A percentile compares a stretch with the other conserved stretches of the same genome.
These are phyloP conservation scores for Saturnispora halmiae DNA, from an alignment of 805 yeast species.

Conservation along the genomic window DNA sequence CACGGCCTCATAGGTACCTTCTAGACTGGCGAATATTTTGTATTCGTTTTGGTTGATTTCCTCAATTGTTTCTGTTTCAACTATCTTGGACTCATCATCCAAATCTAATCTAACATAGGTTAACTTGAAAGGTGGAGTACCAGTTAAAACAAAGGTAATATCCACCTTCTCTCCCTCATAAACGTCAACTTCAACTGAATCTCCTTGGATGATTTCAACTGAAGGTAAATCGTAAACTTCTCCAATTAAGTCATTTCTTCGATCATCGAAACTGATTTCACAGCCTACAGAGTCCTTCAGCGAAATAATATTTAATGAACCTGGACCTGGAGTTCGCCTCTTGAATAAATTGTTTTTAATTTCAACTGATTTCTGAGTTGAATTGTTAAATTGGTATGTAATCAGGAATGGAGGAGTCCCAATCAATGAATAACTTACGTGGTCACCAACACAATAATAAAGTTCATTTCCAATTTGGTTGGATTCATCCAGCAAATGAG, in stretches of 20 bases:
- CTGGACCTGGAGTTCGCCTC: slow-evolving; percentile 75
- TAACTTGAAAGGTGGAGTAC: slow-evolving; percentile 84
- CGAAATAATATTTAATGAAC: slow-evolving; percentile 57
- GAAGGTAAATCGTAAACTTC: slow-evolving; percentile 48
- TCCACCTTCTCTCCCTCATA: slow-evolving; percentile 95
- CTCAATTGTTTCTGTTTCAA: slow-evolving; percentile 52
- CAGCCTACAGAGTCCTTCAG: slow-evolving; percentile 73
- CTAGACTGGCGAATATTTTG: slow-evolving; percentile 67
- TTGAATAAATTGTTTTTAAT: slow-evolving; percentile 33
- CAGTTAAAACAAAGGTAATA: slow-evolving; percentile 69
- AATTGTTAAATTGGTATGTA: slow-evolving; percentile 62
- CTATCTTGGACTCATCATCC: slow-evolving; percentile 29
- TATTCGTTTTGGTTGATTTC: slow-evolving; percentile 63
- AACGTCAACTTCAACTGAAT: slow-evolving; percentile 63
- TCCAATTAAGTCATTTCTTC: slow-evolving; percentile 25
- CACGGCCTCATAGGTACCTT: slow-evolving; percentile 91
- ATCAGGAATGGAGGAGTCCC: slow-evolving; percentile 79
- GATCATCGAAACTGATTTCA: slow-evolving; percentile 44
- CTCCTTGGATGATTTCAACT: slow-evolving; percentile 80
- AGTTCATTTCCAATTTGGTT: slow-evolving; percentile 19
- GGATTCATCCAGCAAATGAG: slow-evolving; percentile 31
- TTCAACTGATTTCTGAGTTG: slow-evolving; percentile 42
- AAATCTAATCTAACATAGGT: slow-evolving; percentile 65
- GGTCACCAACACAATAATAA: slow-evolving; percentile 89
- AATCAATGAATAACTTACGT: slow-evolving; percentile 60